Conservation (phyloP, 179 eudicot species). For the Beta macrorhiza region DNA sequence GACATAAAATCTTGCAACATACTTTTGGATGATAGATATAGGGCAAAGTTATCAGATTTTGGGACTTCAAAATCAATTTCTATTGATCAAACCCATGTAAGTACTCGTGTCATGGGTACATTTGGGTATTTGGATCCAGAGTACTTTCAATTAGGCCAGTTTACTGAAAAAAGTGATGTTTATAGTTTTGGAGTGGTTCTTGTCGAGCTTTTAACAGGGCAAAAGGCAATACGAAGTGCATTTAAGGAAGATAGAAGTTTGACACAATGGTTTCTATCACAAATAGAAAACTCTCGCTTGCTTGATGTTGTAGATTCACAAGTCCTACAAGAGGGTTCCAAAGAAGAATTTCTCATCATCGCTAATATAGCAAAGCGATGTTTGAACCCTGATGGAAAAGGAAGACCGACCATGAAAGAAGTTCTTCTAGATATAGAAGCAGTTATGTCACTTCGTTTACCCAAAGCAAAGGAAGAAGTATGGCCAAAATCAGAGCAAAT, state of each 20-base stretch:
- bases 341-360: too few species aligned
- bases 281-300: too few species aligned
- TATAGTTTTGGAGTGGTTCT: constrained; percentile 61
- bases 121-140: constrained; percentile 46
- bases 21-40: constrained; percentile 38
- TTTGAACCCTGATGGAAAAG: too few species aligned
- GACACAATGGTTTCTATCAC: too few species aligned
- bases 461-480: background rate
- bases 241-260: background rate
- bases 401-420: too few species aligned
- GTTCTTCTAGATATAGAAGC: too few species aligned
- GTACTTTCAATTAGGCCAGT: constrained; percentile 34
- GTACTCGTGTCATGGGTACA: constrained; percentile 38
- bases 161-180: constrained; percentile 49
- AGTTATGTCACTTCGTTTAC: background rate
- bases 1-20: constrained; percentile 50
- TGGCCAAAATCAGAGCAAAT: constrained; percentile 2
- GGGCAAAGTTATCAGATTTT: constrained; percentile 42
- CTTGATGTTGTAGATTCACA: too few species aligned
- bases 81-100: constrained; percentile 38
- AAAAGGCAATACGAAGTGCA: constrained; percentile 36
- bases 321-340: too few species aligned
- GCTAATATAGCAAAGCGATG: too few species aligned
- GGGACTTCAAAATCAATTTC: constrained; percentile 36
- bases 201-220: constrained; percentile 51